Evolutionary conservation across 305 asterid species (phyloP).

Genomic region (Fraxinus baroniana): DNA sequence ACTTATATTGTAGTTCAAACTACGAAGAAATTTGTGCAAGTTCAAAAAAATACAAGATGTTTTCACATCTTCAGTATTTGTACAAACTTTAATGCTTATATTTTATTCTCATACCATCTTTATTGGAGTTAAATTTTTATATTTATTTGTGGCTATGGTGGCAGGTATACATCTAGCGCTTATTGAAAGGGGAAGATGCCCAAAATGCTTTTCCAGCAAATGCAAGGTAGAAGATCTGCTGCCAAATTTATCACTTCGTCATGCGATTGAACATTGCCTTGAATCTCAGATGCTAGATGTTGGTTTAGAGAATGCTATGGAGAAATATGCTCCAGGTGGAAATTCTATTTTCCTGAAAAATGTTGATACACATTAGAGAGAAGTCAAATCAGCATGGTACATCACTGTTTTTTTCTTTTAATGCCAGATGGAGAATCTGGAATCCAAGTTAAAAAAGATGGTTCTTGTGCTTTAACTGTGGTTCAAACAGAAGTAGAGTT

Average conservation of each 20-base stretch:
- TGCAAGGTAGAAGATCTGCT: conserved; percentile 61
- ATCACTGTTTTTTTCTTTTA: conserved; percentile 13
- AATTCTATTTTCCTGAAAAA: not conserved
- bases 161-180: conserved; percentile 69
- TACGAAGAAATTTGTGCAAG: not conserved
- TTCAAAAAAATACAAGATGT: not conserved
- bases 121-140: not conserved
- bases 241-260: conserved; percentile 76
- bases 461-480: conserved; percentile 49
- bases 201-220: conserved; percentile 69
- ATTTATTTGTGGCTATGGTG: not conserved
- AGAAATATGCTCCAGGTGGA: conserved; percentile 71
- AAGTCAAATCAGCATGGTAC: not conserved
- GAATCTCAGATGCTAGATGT: conserved; percentile 54
- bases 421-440: conserved; percentile 91
- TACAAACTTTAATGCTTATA: not conserved
- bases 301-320: conserved; percentile 46
- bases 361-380: not conserved
- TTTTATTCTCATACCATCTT: not conserved
- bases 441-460: conserved; percentile 54
- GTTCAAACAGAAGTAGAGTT: conserved; percentile 49
- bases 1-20: not conserved
- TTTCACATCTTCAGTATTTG: not conserved
- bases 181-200: conserved; percentile 63
- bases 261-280: conserved; percentile 67